Evolutionary conservation across 495 filamentous ascomycete genomes (phyloP).

Genomic region (Acidomyces sp.): DNA sequence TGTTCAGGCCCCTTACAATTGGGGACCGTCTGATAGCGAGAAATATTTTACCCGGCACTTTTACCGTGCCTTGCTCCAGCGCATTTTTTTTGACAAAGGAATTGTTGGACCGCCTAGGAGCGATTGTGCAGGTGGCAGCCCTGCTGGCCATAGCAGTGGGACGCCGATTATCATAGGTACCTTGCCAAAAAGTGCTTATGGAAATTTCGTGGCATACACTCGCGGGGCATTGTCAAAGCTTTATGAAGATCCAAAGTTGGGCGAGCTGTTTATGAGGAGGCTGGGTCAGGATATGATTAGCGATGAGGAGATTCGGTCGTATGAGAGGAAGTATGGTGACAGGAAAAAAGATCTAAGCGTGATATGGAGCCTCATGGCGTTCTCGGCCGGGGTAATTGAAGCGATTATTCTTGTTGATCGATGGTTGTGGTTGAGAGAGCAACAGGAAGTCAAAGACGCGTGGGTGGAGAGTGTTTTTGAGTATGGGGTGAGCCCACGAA

Average conservation of each 20-base stretch:
- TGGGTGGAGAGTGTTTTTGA: slow-evolving; percentile 95
- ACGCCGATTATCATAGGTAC: slow-evolving; percentile 78
- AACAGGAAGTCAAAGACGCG: slow-evolving; percentile 36
- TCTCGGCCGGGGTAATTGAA: slow-evolving; percentile 78
- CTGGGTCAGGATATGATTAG: slow-evolving; percentile 51
- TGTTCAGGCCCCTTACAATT: slow-evolving; percentile 86
- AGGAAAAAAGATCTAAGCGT: slow-evolving; percentile 72
- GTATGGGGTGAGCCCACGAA: slow-evolving; percentile 74
- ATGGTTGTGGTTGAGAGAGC: slow-evolving; percentile 78
- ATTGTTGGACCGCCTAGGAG: slow-evolving; percentile 47
- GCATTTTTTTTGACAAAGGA: slow-evolving; percentile 70
- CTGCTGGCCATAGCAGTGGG: slow-evolving; percentile 31
- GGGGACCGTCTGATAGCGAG: slow-evolving; percentile 67
- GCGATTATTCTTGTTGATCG: slow-evolving; percentile 82
- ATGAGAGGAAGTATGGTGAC: slow-evolving; percentile 48
- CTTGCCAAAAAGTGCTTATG: slow-evolving; percentile 66
- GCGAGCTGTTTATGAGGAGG: slow-evolving; percentile 43
- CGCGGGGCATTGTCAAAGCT: slow-evolving; percentile 68
- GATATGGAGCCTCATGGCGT: slow-evolving; percentile 89
- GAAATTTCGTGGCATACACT: slow-evolving; percentile 62
- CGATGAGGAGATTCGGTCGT: slow-evolving; percentile 58
- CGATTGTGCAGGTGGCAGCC: slow-evolving; percentile 1
- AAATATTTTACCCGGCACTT: slow-evolving; percentile 87
- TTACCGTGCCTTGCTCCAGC: slow-evolving; percentile 81
- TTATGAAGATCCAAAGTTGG: slow-evolving; percentile 35